Evolutionary conservation across 2,329 filamentous ascomycete species (phyloP), one percentile per base, ranked within the genome.

Genomic region (Epichloe uncinata): DNA sequence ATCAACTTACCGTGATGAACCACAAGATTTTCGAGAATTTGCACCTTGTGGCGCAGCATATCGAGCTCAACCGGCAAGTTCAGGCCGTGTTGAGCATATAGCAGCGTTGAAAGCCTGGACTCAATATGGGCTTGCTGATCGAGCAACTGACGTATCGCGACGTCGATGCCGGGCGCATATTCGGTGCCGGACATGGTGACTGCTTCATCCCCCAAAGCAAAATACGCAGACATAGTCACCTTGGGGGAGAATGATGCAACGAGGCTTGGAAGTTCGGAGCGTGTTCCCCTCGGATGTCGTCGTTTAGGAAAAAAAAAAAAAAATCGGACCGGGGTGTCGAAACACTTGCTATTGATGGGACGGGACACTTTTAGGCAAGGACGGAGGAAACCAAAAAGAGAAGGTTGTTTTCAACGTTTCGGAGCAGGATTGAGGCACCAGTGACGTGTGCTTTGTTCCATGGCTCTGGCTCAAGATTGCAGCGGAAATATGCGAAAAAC

Each of bases 11-110:
- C 69, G 58, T 75, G 69, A 52, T 68, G 69, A 54, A 72, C 66
- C 48, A 69, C 69, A 60, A 73, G 73, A 50, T 65, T 62, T 57
- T 73, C 69, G 50, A 80, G 65, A 42, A 71, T 67, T 51, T 67
- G 70, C 50, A 73, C 64, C 62, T 79, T 80, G 62, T 76, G 70
- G 52, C 73, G 74, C 57, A 81, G 65, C 73, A 78, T 77, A 47
- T 70, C 68, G 30, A 77, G 64, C 65, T 80, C 77, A 45, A 69
- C 54, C 53, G 67, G 69, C 55, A 70, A 63, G 59, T 76, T 70
- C 48, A 70, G 66, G 45, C 68, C 68, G 63, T 73, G 70, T 55
- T 70, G 72, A 55, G 66, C 65, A 49, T 72, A 70, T 15, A 77
- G 66, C 45, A 77, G 61, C 52, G 66, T 66, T 50, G 71, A 68